Evolutionary conservation across 768 basidiomycete genomes (phyloP).

Genomic region (Xanthoconium purpureum): DNA sequence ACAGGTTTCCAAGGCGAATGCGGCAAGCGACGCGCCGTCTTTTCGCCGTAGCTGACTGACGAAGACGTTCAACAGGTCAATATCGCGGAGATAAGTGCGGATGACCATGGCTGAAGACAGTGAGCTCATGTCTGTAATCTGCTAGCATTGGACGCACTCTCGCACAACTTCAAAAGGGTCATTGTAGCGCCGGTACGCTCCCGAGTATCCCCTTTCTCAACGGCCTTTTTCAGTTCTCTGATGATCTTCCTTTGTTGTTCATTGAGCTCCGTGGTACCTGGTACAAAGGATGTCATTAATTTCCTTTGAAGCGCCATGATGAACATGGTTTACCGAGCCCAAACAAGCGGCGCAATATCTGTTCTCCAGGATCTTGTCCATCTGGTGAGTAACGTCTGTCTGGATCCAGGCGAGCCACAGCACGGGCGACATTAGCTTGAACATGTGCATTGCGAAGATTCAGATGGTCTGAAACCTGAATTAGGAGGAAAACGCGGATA

Average conservation of each 20-base stretch:
- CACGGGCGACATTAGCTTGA: slow-evolving; percentile 18
- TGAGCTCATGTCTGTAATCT: neutral
- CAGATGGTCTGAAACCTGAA: slow-evolving; percentile 4
- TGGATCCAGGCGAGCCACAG: slow-evolving; percentile 7
- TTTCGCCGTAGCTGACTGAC: slow-evolving; percentile 12
- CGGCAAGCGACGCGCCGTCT: slow-evolving; percentile 15
- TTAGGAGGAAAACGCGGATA: neutral
- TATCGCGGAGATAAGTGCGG: slow-evolving; percentile 8
- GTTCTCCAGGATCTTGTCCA: neutral
- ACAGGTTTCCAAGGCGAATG: slow-evolving; percentile 17
- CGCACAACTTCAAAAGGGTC: slow-evolving; percentile 18
- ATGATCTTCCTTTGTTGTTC: slow-evolving; percentile 10
- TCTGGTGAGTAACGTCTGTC: neutral
- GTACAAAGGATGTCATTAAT: neutral
- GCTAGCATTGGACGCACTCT: slow-evolving; percentile 4
- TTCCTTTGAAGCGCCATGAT: neutral
- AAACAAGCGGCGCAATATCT: slow-evolving; percentile 11
- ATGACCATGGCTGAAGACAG: neutral
- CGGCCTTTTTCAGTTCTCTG: slow-evolving; percentile 2
- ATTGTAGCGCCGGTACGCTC: slow-evolving; percentile 22
- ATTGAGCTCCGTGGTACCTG: slow-evolving; percentile 6
- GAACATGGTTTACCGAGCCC: slow-evolving; percentile 14
- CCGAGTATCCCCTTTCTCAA: neutral
- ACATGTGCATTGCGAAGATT: slow-evolving; percentile 6
- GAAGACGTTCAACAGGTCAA: slow-evolving; percentile 5